Conservation (phyloP, 1,139 yeast genomes). For the Candida mesenterica region DNA sequence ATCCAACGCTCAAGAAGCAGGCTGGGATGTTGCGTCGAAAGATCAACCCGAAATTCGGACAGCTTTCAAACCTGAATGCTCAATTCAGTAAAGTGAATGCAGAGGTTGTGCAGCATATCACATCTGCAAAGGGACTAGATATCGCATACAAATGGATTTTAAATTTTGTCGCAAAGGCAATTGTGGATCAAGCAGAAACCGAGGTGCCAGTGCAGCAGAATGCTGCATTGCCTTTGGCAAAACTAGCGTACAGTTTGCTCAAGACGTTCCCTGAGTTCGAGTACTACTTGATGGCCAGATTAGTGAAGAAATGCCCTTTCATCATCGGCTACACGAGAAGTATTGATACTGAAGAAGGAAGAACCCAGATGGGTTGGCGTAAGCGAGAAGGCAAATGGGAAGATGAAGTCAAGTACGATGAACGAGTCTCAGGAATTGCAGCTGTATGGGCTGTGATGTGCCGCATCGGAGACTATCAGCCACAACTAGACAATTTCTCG, state of each 20-base stretch:
- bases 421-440: conserved; percentile 81
- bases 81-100: conserved; percentile 55
- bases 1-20: conserved; percentile 43
- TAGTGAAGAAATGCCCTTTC: conserved; percentile 88
- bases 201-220: conserved; percentile 81
- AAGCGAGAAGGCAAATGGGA: conserved; percentile 67
- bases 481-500: conserved; percentile 18
- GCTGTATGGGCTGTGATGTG: conserved; percentile 79
- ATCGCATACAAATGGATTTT: conserved; percentile 69
- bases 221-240: conserved; percentile 79
- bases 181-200: conserved; percentile 89
- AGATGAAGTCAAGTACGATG: conserved; percentile 70
- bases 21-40: conserved; percentile 56
- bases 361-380: conserved; percentile 86
- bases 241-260: conserved; percentile 56
- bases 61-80: conserved; percentile 65
- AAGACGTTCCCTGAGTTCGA: conserved; percentile 61
- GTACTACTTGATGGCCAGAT: conserved; percentile 70
- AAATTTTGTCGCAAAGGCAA: conserved; percentile 79
- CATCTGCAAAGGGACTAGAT: conserved; percentile 42
- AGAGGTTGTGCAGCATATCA: conserved; percentile 52
- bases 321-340: conserved; percentile 77
- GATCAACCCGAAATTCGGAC: conserved; percentile 88
- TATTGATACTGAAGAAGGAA: conserved; percentile 80
- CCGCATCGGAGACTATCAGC: conserved; percentile 27